Evolutionary conservation across 2,329 filamentous ascomycete genomes (phyloP), one percentile per base, ranked within the genome.

Genomic region (Monosporascus sp.): DNA sequence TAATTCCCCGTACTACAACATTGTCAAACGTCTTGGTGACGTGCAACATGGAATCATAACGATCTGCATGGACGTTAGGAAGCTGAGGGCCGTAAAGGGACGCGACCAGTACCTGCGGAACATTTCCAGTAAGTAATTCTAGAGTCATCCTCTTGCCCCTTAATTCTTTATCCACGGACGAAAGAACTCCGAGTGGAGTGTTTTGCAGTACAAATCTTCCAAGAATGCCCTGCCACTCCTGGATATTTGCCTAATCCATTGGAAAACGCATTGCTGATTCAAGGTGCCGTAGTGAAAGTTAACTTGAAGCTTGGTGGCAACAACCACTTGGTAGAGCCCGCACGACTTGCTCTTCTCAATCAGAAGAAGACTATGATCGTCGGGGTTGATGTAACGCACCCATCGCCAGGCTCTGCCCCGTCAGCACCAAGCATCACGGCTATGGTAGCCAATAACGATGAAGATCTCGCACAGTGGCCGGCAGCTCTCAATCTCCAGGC

Each of bases 331-430:
- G 66, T 88, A 0, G 65, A 70, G 1, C 58, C 69, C 11, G 63
- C 65, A 1, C 74, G 80, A 52, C 71, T 83, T 5, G 75, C 76
- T 4, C 72, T 85, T 0, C 67, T 85, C 52, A 66, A 65, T 18
- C 75, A 82, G 46, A 74, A 74, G 1, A 79, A 80, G 54, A 88
- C 86, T 0, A 89, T 90, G 79, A 70, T 89, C 5, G 79, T 89
- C 27, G 86, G 87, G 1, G 78, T 88, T 31, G 87, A 90, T 63
- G 87, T 90, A 0, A 89, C 87, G 0, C 85, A 89, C 62, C 86
- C 86, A 0, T 86, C 86, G 0, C 86, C 86, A 0, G 82, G 27
- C 27, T 31, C 27, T 11, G 27, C 27, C 9, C 27, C 9, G 27
- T 31, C 27, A 11, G 9, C 27, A 31, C 27, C 27, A 3, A 31